Percentiles rank a stretch among this genome's conserved stretches.
These are phyloP conservation scores for Monilinia aucupariae DNA, from an alignment of 2,329 filamentous ascomycete genomes.

Conservation along the genomic window DNA sequence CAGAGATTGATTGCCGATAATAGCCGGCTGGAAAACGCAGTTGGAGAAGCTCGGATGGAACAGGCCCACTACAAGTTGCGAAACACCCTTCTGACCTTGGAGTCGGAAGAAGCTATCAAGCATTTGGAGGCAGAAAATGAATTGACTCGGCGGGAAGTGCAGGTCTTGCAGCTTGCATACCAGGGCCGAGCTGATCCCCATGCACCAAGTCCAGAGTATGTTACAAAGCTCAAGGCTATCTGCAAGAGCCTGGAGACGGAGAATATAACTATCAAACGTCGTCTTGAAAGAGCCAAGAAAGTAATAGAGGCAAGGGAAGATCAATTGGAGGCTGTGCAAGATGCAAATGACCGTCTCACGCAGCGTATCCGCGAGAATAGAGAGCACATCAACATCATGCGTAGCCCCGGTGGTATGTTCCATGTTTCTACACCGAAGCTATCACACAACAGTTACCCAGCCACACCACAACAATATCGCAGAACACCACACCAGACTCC, in stretches of 20 bases:
- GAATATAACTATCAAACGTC: constrained; percentile 56
- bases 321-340: constrained; percentile 61
- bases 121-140: constrained; percentile 86
- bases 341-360: constrained; percentile 72
- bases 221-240: constrained; percentile 58
- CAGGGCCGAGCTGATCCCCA: constrained; percentile 50
- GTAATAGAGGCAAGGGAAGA: constrained; percentile 74
- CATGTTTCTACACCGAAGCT: constrained; percentile 55
- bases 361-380: constrained; percentile 84
- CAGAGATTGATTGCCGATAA: constrained; percentile 51
- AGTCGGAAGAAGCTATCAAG: constrained; percentile 79
- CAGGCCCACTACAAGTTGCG: constrained; percentile 88
- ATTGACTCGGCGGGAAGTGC: constrained; percentile 82
- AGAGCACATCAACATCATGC: constrained; percentile 75
- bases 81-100: constrained; percentile 75
- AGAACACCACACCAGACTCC: constrained; percentile 49
- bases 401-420: constrained; percentile 66
- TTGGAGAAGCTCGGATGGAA: constrained; percentile 71
- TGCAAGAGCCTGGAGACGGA: constrained; percentile 63
- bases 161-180: constrained; percentile 70
- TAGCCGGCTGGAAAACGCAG: constrained; percentile 42
- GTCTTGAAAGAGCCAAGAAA: constrained; percentile 69
- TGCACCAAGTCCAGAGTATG: constrained; percentile 43
- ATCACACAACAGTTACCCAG: constrained; percentile 36
- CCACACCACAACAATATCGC: constrained; percentile 40